A percentile compares a stretch with the other conserved stretches of the same genome.
Evolutionary conservation across 2,329 filamentous ascomycete species (phyloP).

Genomic region (Aspergillus calidoustus): DNA sequence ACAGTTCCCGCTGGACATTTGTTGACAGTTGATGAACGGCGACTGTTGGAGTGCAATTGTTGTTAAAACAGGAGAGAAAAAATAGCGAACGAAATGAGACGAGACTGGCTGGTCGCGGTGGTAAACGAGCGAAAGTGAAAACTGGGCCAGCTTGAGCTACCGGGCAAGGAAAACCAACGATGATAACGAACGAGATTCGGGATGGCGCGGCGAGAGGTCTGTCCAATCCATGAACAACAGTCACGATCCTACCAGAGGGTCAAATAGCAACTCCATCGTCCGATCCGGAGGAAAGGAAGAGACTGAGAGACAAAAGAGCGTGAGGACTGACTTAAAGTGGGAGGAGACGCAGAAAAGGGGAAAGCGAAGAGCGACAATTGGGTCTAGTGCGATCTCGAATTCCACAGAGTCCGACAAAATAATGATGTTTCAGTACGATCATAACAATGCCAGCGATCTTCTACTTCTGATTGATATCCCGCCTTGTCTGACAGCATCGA

Average conservation of each 20-base stretch:
- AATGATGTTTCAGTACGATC: conserved; percentile 17
- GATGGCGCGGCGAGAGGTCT: conserved; percentile 9
- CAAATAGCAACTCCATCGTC: conserved; percentile 28
- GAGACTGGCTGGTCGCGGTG: conserved; percentile 17
- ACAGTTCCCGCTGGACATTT: conserved; percentile 48
- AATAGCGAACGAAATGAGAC: conserved; percentile 15
- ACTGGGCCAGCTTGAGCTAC: conserved; percentile 17
- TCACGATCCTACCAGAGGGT: conserved; percentile 37
- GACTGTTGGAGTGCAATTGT: neutral
- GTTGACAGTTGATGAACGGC: conserved; percentile 26
- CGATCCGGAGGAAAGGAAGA: conserved; percentile 14
- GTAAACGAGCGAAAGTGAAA: conserved; percentile 23
- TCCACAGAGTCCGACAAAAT: conserved; percentile 7
- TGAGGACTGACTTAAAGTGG: conserved; percentile 22
- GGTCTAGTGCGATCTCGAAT: conserved; percentile 19
- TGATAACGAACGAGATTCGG: conserved; percentile 22
- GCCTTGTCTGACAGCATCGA: conserved; percentile 9
- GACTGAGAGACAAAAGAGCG: conserved; percentile 21
- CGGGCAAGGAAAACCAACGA: conserved; percentile 18
- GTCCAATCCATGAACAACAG: conserved; percentile 27
- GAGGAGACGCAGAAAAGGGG: conserved; percentile 21
- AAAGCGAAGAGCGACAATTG: conserved; percentile 4
- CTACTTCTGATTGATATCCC: conserved; percentile 4
- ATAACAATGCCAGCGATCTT: conserved; percentile 5
- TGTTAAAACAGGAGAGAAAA: conserved; percentile 2